Conservation (phyloP, 441 rosid species). For the Euphorbia celastroides region DNA sequence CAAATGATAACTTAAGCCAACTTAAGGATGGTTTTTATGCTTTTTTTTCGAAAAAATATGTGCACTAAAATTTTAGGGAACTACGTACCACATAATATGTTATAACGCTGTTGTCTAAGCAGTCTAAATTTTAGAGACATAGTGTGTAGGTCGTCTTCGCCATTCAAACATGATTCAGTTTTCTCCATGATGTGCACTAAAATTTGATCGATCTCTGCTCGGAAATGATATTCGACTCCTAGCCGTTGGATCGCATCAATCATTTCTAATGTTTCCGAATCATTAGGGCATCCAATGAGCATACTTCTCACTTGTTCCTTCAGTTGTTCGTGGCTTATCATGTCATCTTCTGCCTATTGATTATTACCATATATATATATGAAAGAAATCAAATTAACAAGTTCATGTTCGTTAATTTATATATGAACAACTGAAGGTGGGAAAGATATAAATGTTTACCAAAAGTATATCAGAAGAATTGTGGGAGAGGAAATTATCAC, state of each 20-base stretch:
- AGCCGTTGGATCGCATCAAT: not conserved
- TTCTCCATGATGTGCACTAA: not conserved
- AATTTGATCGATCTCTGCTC: not conserved
- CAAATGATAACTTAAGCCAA: too few relatives aligned
- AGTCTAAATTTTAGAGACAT: not conserved
- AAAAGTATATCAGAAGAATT: not conserved
- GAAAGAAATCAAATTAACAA: not conserved
- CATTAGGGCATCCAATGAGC: not conserved
- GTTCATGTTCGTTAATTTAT: not conserved
- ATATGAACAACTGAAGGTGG: not conserved
- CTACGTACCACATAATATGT: not conserved
- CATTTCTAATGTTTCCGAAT: not conserved
- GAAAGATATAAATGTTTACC: not conserved
- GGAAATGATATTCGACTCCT: not conserved
- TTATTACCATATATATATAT: not conserved
- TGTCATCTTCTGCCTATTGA: not conserved
- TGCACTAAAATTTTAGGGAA: too few relatives aligned
- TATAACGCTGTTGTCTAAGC: not conserved
- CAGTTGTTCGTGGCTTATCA: not conserved
- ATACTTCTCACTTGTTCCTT: not conserved
- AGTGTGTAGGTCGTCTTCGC: not conserved
- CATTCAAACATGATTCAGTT: not conserved
- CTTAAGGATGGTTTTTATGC: too few relatives aligned
- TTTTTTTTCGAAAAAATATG: too few relatives aligned
- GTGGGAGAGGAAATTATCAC: not conserved